Percentiles rank a stretch among this genome's conserved stretches.
Evolutionary conservation across 495 filamentous ascomycete genomes (phyloP).

Genomic region (Podospora bellae-mahoneyi): DNA sequence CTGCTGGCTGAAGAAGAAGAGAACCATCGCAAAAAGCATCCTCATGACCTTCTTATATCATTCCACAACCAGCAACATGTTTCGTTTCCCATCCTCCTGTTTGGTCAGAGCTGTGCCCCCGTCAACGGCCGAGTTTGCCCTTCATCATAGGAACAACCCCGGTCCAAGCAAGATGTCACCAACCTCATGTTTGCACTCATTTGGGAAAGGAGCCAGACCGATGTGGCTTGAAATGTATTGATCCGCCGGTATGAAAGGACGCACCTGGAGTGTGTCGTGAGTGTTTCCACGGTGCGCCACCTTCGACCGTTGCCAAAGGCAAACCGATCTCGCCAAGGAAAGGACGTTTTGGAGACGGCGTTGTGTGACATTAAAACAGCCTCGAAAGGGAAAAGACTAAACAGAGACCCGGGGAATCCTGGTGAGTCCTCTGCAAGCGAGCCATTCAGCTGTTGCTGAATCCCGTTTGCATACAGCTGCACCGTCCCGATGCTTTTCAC

Average conservation of each 20-base stretch:
- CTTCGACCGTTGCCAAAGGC: not conserved
- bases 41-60: constrained; percentile 9
- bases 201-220: not conserved
- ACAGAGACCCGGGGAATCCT: constrained; percentile 5
- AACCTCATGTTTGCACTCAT: constrained; percentile 2
- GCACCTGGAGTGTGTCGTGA: not conserved
- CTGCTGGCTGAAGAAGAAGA: not conserved
- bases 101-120: not conserved
- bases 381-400: not conserved
- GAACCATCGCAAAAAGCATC: not conserved
- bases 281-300: not conserved
- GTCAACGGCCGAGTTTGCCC: not conserved
- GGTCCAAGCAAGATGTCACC: not conserved
- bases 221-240: constrained; percentile 3
- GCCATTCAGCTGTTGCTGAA: constrained; percentile 2
- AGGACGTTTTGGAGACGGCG: not conserved
- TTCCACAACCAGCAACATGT: not conserved
- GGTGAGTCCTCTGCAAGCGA: not conserved
- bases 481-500: constrained; percentile 8
- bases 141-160: not conserved
- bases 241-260: constrained; percentile 1
- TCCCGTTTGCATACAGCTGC: constrained; percentile 10
- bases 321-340: constrained; percentile 5
- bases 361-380: constrained; percentile 5
- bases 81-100: not conserved